Evolutionary conservation across 2,329 filamentous ascomycete genomes (phyloP), one percentile per base, ranked within the genome.

Genomic region (Ophiosphaerella korrae): DNA sequence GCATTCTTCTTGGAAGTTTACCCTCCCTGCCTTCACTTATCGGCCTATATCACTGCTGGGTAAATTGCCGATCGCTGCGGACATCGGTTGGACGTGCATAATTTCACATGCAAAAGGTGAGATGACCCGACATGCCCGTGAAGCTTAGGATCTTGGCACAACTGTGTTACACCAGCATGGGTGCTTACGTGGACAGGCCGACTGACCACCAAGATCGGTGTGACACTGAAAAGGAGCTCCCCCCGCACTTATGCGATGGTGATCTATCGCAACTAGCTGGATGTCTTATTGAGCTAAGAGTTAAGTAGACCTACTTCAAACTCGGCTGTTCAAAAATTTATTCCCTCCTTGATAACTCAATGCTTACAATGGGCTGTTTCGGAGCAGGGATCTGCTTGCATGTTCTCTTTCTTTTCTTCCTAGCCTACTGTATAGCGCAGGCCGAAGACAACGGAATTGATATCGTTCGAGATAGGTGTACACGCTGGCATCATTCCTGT

Each of bases 61-160:
- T 8, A 26, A 26, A 26, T 26, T 8, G 24, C 24, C 24, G 24
- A 26, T 26, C 24, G 24, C 24, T 26, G 24, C 24, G 24, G 24
- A 8, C 24, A 26, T 26, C 24, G 24, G 24, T 5, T 26, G 24
- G 24, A 26, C 5, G 5, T 26, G 38, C 38, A 21, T 41, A 41
- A 41, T 41, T 24, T 41, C 38, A 41, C 38, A 41, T 41, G 38
- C 38, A 11, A 41, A 41, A 41, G 38, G 38, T 41, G 35, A 37
- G 35, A 37, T 16, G 35, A 16, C 35, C 9, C n/a, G 11, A 37
- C 35, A 16, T n/a, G n/a, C 35, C 16, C 21, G 35, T 37, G 24
- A 41, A 41, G 38, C 38, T 41, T 31, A 41, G 38, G 18, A 31
- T 41, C 38, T 31, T 41, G 24, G 16, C 18, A 31, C 38, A 26